phyloP scores from a whole-genome alignment of 179 eudicot genomes.

The Drosera spatulata region DNA sequence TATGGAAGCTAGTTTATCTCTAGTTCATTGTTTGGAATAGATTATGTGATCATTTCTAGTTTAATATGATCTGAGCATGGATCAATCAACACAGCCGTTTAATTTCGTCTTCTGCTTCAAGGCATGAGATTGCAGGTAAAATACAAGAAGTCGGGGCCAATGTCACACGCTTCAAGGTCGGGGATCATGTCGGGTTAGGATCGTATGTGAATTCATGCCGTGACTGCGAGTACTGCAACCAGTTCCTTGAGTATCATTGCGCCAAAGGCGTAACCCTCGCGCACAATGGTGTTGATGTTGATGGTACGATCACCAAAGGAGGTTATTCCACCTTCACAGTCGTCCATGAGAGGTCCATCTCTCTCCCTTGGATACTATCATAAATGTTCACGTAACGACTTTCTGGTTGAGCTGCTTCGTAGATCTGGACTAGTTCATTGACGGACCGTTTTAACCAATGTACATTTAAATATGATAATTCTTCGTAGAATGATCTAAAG shows the following conservation, averaged over 20 bases:
- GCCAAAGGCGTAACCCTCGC: conserved; percentile 47
- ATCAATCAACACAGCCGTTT: no score
- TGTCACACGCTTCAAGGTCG: conserved; percentile 51
- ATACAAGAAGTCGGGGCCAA: conserved; percentile 57
- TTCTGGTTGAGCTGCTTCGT: not conserved
- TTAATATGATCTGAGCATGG: no score
- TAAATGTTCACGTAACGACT: not conserved
- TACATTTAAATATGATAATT: not conserved
- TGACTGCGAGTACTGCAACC: conserved; percentile 62
- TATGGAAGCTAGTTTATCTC: conserved; percentile 3
- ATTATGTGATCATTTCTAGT: no score
- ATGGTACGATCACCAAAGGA: conserved; percentile 78
- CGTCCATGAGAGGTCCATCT: conserved; percentile 52
- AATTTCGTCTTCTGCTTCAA: conserved; percentile 1
- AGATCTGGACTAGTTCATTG: not conserved
- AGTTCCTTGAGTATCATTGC: conserved; percentile 49
- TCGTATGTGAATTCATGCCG: conserved; percentile 75
- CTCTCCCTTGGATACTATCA: not conserved
- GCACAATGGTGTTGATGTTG: conserved; percentile 53
- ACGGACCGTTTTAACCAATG: not conserved
- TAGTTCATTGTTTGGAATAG: not conserved
- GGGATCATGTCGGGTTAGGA: conserved; percentile 79
- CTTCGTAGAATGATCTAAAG: no score
- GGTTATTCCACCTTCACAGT: conserved; percentile 73
- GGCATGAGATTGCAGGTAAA: conserved; percentile 75